Evolutionary conservation across 2,329 filamentous ascomycete genomes (phyloP).

Genomic region (Diaporthe nobilis): DNA sequence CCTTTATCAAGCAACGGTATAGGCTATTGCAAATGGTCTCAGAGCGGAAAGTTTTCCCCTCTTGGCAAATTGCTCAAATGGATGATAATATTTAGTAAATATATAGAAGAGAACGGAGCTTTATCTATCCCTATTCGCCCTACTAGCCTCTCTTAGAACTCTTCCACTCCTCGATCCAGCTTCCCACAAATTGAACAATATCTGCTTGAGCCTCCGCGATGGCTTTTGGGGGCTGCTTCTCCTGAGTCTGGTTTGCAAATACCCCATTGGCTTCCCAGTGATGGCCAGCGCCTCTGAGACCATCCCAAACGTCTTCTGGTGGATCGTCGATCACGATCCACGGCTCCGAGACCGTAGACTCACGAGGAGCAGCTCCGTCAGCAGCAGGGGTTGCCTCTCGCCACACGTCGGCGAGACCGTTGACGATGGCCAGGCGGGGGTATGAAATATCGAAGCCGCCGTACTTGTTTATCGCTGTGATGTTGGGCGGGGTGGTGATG

Average conservation of each 20-base stretch:
- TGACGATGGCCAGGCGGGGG: conserved; percentile 81
- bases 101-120: no score
- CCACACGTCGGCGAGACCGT: conserved; percentile 87
- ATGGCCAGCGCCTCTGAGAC: conserved; percentile 72
- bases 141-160: no score
- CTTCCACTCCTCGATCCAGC: conserved; percentile 2
- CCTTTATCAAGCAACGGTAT: background rate
- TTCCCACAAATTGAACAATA: background rate
- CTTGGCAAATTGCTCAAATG: background rate
- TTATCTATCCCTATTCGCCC: accelerated
- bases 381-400: conserved; percentile 79
- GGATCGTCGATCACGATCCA: conserved; percentile 73
- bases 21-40: background rate
- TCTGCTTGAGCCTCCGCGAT: conserved; percentile 5
- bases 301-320: conserved; percentile 2
- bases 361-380: conserved; percentile 67
- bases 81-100: background rate
- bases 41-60: background rate
- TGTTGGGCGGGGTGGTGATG: conserved; percentile 73
- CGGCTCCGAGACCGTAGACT: conserved; percentile 75
- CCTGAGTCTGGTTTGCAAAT: conserved; percentile 50
- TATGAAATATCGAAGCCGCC: conserved; percentile 81
- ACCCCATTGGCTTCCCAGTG: conserved; percentile 84
- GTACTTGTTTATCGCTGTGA: conserved; percentile 79
- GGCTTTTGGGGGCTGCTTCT: background rate